phyloP scores from a whole-genome alignment of 1,284 basidiomycete species.

The Apiotrichum brassicae region DNA sequence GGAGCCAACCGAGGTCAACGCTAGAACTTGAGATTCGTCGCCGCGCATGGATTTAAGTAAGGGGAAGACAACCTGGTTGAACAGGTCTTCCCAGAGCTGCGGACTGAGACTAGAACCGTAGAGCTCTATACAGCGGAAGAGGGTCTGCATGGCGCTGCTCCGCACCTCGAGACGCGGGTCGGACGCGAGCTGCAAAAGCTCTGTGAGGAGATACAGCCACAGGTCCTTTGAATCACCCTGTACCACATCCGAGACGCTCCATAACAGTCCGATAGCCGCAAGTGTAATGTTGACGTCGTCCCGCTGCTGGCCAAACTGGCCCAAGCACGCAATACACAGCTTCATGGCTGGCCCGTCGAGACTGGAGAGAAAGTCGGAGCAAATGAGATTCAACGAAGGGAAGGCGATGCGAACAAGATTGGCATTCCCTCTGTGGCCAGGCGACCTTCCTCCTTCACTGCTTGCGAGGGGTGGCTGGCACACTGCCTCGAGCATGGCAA shows the following conservation, averaged over 20 bases:
- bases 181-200: slow-evolving; percentile 73
- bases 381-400: slow-evolving; percentile 87
- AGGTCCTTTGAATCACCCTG: slow-evolving; percentile 72
- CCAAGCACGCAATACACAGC: slow-evolving; percentile 80
- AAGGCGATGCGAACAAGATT: slow-evolving; percentile 64
- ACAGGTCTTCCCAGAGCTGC: slow-evolving; percentile 77
- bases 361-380: slow-evolving; percentile 74
- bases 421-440: slow-evolving; percentile 28
- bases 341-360: slow-evolving; percentile 74
- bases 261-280: slow-evolving; percentile 81
- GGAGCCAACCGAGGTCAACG: slow-evolving; percentile 73
- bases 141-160: slow-evolving; percentile 85
- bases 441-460: not conserved
- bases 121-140: slow-evolving; percentile 88
- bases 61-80: slow-evolving; percentile 85
- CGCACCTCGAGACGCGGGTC: slow-evolving; percentile 81
- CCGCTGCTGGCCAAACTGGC: slow-evolving; percentile 80
- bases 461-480: slow-evolving; percentile 48
- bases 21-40: slow-evolving; percentile 83
- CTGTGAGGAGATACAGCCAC: slow-evolving; percentile 85
- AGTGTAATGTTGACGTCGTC: slow-evolving; percentile 90
- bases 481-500: slow-evolving; percentile 78
- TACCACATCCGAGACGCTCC: slow-evolving; percentile 89
- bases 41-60: slow-evolving; percentile 65
- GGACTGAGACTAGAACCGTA: slow-evolving; percentile 76